Evolutionary conservation across 352 stramenopile species (phyloP).

Genomic region (Peronospora farinosa): DNA sequence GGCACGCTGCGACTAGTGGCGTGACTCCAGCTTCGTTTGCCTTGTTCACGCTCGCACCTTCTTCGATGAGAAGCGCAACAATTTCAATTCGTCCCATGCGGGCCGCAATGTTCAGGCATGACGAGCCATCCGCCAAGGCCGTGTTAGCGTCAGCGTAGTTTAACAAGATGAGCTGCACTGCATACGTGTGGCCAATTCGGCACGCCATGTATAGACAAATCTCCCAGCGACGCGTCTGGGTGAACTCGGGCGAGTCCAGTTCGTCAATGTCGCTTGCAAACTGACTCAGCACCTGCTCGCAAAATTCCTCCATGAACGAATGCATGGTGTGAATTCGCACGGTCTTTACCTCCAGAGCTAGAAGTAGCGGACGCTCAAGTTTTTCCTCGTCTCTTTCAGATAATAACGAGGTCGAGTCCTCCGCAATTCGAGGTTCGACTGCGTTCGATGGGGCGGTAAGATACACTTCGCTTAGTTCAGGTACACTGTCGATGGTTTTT

Average conservation of each 20-base stretch:
- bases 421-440: slow-evolving; percentile 12
- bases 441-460: slow-evolving; percentile 12
- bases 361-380: slow-evolving; percentile 24
- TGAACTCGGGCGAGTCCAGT: slow-evolving; percentile 41
- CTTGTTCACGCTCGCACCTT: slow-evolving; percentile 58
- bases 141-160: slow-evolving; percentile 65
- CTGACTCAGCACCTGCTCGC: slow-evolving; percentile 53
- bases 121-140: slow-evolving; percentile 50
- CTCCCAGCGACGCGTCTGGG: slow-evolving; percentile 53
- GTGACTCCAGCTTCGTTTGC: slow-evolving; percentile 59
- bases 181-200: slow-evolving; percentile 66
- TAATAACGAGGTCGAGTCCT: slow-evolving; percentile 4
- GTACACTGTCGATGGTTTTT: slow-evolving; percentile 4
- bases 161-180: slow-evolving; percentile 66
- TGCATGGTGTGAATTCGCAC: slow-evolving; percentile 66
- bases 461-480: slow-evolving; percentile 18
- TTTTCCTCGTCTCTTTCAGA: slow-evolving; percentile 7
- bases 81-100: slow-evolving; percentile 65
- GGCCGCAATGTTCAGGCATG: slow-evolving; percentile 66
- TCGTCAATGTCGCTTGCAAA: slow-evolving; percentile 62
- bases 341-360: slow-evolving; percentile 47
- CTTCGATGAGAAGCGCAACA: slow-evolving; percentile 52
- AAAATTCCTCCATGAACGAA: slow-evolving; percentile 78
- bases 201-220: slow-evolving; percentile 69
- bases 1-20: slow-evolving; percentile 61